phyloP scores from a whole-genome alignment of 805 yeast genomes.

The Blastobotrys americana region DNA sequence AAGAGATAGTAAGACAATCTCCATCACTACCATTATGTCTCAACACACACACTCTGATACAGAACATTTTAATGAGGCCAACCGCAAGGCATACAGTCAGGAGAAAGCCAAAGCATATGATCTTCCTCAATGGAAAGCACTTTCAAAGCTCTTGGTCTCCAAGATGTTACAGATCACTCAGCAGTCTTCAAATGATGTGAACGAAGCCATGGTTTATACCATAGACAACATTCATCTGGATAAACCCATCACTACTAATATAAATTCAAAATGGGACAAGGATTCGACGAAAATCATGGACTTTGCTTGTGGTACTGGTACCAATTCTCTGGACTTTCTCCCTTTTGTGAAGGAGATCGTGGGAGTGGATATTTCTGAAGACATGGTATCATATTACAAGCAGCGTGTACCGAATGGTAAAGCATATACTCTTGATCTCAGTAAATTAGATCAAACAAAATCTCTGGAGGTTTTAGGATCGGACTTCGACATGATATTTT shows the following conservation, averaged over 20 bases:
- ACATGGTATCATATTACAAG: constrained; percentile 21
- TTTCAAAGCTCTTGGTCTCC: background rate
- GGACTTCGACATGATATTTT: background rate
- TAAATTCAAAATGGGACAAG: constrained; percentile 9
- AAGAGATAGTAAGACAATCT: too few species aligned
- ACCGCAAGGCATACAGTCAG: background rate
- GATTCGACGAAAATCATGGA: constrained; percentile 18
- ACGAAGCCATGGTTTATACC: background rate
- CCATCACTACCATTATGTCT: too few species aligned
- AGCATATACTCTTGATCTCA: background rate
- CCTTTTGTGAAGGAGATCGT: constrained; percentile 15
- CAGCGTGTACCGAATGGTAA: background rate
- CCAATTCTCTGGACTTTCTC: constrained; percentile 17
- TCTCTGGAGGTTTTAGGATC: background rate
- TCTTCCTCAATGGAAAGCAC: background rate
- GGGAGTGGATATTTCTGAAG: constrained; percentile 23
- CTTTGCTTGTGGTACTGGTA: constrained; percentile 25
- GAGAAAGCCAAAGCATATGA: background rate
- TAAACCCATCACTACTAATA: background rate
- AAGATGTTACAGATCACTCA: background rate
- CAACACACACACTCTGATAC: too few species aligned
- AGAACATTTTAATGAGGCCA: background rate
- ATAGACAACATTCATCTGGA: background rate
- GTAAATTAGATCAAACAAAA: background rate
- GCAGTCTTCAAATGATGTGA: background rate